Conservation (phyloP, 345 rosid species). For the Citrus inodora region DNA sequence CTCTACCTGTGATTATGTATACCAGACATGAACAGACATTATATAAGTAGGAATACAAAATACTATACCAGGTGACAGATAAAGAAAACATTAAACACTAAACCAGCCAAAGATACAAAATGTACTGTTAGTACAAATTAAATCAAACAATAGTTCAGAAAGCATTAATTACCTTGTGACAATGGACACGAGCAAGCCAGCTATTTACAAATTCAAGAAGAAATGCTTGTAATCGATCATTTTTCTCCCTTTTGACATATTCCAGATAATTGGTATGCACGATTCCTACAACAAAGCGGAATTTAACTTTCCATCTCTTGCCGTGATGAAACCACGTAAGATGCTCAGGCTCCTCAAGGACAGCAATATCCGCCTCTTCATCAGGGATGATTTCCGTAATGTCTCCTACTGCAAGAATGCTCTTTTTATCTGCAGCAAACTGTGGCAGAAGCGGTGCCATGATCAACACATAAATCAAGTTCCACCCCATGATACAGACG, state of each 20-base stretch:
- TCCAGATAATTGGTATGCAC: slow-evolving; percentile 92
- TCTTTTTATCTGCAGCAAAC: slow-evolving; percentile 84
- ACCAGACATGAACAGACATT: too few relatives aligned
- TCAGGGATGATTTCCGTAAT: slow-evolving; percentile 67
- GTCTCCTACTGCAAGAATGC: slow-evolving; percentile 90
- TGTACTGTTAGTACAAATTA: too few relatives aligned
- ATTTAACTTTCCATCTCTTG: slow-evolving; percentile 83
- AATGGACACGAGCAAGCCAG: slow-evolving; percentile 84
- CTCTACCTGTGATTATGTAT: too few relatives aligned
- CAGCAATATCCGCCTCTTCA: slow-evolving; percentile 84
- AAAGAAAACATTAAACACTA: not conserved
- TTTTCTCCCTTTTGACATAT: slow-evolving; percentile 82
- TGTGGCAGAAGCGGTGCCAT: slow-evolving; percentile 25
- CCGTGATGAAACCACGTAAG: slow-evolving; percentile 99
- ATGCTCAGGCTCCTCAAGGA: slow-evolving; percentile 99
- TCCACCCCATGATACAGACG: not conserved
- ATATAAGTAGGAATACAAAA: not conserved
- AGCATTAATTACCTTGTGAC: slow-evolving; percentile 69
- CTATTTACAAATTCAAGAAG: slow-evolving; percentile 55
- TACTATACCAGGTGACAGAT: too few relatives aligned
- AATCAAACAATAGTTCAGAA: not conserved
- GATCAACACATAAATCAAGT: not conserved
- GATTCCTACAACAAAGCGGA: slow-evolving; percentile 70
- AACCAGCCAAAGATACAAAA: not conserved
- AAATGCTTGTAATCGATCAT: slow-evolving; percentile 62